Evolutionary conservation across 2,329 filamentous ascomycete species (phyloP).

Genomic region (Ascochyta clinopodiicola): DNA sequence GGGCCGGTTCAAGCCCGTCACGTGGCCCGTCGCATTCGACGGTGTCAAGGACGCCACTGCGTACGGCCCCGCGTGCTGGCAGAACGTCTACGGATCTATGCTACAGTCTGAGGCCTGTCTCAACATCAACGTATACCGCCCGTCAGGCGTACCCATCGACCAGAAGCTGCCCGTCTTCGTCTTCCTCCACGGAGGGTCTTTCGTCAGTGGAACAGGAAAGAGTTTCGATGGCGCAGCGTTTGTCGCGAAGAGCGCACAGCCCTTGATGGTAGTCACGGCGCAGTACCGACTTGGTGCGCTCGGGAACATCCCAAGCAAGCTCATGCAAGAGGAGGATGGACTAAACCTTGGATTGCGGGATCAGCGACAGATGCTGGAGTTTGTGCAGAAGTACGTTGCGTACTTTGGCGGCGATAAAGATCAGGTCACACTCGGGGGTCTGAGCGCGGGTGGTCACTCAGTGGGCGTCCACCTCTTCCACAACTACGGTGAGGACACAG

Average conservation of each 20-base stretch:
- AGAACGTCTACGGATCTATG: slow-evolving; percentile 47
- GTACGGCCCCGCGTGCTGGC: slow-evolving; percentile 55
- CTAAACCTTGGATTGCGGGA: slow-evolving; percentile 45
- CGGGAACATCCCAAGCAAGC: slow-evolving; percentile 41
- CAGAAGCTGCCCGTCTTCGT: slow-evolving; percentile 42
- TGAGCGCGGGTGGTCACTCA: slow-evolving; percentile 49
- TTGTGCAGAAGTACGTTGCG: slow-evolving; percentile 49
- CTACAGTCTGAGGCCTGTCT: slow-evolving; percentile 45
- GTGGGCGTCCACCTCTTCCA: slow-evolving; percentile 48
- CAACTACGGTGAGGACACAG: slow-evolving; percentile 41
- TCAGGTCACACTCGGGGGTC: slow-evolving; percentile 51
- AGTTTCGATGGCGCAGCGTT: slow-evolving; percentile 46
- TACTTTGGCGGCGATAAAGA: slow-evolving; percentile 49
- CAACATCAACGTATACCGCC: slow-evolving; percentile 42
- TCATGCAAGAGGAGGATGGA: slow-evolving; percentile 43
- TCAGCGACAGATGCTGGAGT: slow-evolving; percentile 44
- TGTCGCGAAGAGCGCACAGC: slow-evolving; percentile 38
- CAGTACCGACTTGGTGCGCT: slow-evolving; percentile 47
- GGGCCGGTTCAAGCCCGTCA: slow-evolving; percentile 51
- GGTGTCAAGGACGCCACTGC: slow-evolving; percentile 48
- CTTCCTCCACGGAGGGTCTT: slow-evolving; percentile 42
- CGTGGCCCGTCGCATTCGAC: slow-evolving; percentile 51
- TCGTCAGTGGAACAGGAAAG: slow-evolving; percentile 36
- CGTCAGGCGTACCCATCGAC: slow-evolving; percentile 31
- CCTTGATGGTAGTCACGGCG: slow-evolving; percentile 43